A percentile compares a stretch with the other conserved stretches of the same genome.
Conservation (phyloP, 257 asterid genomes). For the Phtheirospermum japonicum region DNA sequence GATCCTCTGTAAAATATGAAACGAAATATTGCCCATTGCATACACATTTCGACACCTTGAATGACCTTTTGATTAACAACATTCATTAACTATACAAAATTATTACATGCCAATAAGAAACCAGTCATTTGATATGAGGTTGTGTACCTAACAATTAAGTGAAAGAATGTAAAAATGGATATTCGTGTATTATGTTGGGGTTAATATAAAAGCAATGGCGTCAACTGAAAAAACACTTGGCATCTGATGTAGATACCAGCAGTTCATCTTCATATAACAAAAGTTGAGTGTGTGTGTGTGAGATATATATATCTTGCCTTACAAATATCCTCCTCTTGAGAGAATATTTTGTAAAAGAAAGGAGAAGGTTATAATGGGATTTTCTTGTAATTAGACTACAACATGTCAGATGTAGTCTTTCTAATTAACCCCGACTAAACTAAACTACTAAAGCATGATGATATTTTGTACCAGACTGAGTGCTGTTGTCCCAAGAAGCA, state of each 20-base stretch:
- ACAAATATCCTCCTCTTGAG: not conserved
- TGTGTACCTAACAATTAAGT: slow-evolving; percentile 6
- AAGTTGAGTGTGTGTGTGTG: not conserved
- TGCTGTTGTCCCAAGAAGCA: slow-evolving; percentile 97
- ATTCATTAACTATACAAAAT: not conserved
- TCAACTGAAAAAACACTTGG: not conserved
- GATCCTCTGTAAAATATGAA: not conserved
- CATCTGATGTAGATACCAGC: not conserved
- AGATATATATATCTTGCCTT: too few relatives aligned
- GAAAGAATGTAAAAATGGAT: slow-evolving; percentile 1
- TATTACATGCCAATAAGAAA: slow-evolving; percentile 2
- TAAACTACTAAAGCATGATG: slow-evolving; percentile 16
- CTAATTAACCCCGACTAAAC: slow-evolving; percentile 2
- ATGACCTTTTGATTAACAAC: not conserved
- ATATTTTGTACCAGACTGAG: slow-evolving; percentile 54
- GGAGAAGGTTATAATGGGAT: not conserved
- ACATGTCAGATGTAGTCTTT: not conserved
- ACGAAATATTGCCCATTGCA: not conserved
- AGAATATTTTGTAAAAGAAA: not conserved
- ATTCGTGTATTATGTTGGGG: not conserved
- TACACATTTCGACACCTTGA: not conserved
- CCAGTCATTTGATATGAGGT: not conserved
- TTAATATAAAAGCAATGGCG: not conserved
- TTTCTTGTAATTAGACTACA: not conserved
- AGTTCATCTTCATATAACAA: not conserved